Evolutionary conservation across 139 green algal genomes (phyloP), one percentile per base, ranked within the genome.

Genomic region (Diplosphaera chodatii): DNA sequence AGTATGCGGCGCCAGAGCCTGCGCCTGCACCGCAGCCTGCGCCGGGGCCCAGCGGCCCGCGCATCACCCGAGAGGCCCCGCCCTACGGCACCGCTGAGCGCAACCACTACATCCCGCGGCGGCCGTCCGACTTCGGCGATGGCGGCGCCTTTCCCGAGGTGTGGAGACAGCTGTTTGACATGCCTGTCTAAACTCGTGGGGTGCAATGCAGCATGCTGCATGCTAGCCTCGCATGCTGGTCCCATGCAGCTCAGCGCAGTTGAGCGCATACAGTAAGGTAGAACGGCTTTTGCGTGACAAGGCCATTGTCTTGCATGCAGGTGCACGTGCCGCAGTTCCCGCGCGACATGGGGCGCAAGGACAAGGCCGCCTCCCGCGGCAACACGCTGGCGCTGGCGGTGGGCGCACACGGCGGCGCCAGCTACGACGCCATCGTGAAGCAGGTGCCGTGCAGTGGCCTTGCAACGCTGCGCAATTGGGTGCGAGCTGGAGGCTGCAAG

Each of bases 271-370:
- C n/a, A n/a, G n/a, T n/a, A n/a, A n/a, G n/a, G n/a, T n/a, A n/a
- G n/a, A n/a, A n/a, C n/a, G n/a, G n/a, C n/a, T n/a, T n/a, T n/a
- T n/a, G n/a, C n/a, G n/a, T n/a, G n/a, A n/a, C n/a, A n/a, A n/a
- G n/a, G n/a, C n/a, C n/a, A n/a, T n/a, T n/a, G n/a, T n/a, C n/a
- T n/a, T n/a, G n/a, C n/a, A n/a, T n/a, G n/a, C n/a, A 97, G 78
- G 85, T 94, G 32, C 90, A 93, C 37, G 82, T 96, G 4, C 84
- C 89, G 20, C 94, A 98, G 80, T 98, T 96, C 70, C 94, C 94
- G 0, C 74, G 96, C 65, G 89, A 91, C 25, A 97, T 98, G 94
- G 94, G 94, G 16, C 69, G 80, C 0, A 76, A 86, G 48, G 77
- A 88, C 65, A 85, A 85, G 75, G 66, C 1, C 70, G 77, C 33